Evolutionary conservation across 139 green algal genomes (phyloP).

Genomic region (Haematococcus sp.): DNA sequence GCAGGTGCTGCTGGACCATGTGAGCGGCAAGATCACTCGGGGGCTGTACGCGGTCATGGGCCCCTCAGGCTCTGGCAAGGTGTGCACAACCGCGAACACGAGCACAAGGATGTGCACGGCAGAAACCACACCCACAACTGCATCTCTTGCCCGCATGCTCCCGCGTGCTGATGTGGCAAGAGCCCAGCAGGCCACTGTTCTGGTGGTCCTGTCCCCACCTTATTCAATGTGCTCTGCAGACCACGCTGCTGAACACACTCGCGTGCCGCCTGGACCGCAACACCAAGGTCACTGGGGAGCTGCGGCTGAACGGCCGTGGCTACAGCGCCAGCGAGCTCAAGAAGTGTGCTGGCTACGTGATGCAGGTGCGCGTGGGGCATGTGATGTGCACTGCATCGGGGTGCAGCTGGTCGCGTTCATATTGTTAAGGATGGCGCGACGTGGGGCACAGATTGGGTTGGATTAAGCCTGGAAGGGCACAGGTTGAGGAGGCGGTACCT

Average conservation of each 20-base stretch:
- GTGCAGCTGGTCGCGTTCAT: too few species aligned
- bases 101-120: too few species aligned
- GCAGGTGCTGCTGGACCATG: slow-evolving; percentile 24
- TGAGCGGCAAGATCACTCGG: slow-evolving; percentile 25
- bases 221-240: slow-evolving; percentile 2
- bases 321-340: slow-evolving; percentile 34
- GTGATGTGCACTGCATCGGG: too few species aligned
- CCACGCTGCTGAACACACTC: slow-evolving; percentile 38
- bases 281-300: slow-evolving; percentile 9
- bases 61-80: slow-evolving; percentile 32
- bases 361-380: slow-evolving; percentile 15
- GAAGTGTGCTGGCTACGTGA: slow-evolving; percentile 35
- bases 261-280: slow-evolving; percentile 31
- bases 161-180: too few species aligned
- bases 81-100: too few species aligned
- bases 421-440: too few species aligned
- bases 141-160: too few species aligned
- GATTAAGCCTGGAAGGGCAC: too few species aligned
- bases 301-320: slow-evolving; percentile 20
- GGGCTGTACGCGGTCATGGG: slow-evolving; percentile 19
- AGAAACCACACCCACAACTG: too few species aligned
- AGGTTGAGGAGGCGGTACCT: too few species aligned
- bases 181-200: neutral
- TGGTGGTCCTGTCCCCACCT: neutral
- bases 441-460: too few species aligned